Percentiles rank a stretch among this genome's conserved stretches.
These are phyloP conservation scores for Tuber umbilicatum DNA, from an alignment of 495 filamentous ascomycete genomes.

Conservation along the genomic window DNA sequence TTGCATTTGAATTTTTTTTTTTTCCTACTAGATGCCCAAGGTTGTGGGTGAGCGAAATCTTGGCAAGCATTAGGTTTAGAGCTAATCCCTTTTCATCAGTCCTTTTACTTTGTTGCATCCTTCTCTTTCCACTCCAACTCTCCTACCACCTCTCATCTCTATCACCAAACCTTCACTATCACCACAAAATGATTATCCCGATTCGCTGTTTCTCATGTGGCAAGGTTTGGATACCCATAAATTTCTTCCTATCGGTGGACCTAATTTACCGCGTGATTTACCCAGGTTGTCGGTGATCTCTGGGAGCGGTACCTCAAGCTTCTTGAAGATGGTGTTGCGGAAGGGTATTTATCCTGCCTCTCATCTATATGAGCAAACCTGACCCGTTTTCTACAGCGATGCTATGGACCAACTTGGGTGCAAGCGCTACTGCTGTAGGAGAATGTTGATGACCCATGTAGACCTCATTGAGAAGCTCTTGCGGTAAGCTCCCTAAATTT, in stretches of 20 bases:
- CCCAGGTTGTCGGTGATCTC: constrained; percentile 85
- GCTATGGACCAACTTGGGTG: constrained; percentile 90
- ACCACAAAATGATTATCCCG: constrained; percentile 83
- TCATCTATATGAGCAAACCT: neutral
- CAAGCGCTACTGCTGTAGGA: constrained; percentile 92
- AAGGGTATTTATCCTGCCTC: constrained; percentile 22
- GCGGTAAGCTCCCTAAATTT: constrained; percentile 54
- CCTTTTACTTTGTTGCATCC: neutral
- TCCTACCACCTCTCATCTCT: neutral
- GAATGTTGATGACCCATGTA: constrained; percentile 99
- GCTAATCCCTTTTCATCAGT: neutral
- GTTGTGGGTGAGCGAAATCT: constrained; percentile 21
- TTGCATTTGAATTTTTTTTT: constrained; percentile 12
- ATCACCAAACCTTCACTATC: neutral
- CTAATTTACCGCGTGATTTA: constrained; percentile 47
- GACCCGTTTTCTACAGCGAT: constrained; percentile 53
- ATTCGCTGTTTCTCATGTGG: constrained; percentile 98
- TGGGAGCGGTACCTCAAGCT: constrained; percentile 90
- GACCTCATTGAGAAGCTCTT: constrained; percentile 97
- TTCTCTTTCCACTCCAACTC: constrained; percentile 1
- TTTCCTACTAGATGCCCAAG: neutral
- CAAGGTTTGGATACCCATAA: constrained; percentile 58
- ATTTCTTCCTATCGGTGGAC: neutral
- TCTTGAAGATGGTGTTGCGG: constrained; percentile 62
- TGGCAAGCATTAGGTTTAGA: constrained; percentile 10